Evolutionary conservation across 2,329 filamentous ascomycete genomes (phyloP), one percentile per base, ranked within the genome.

Genomic region (Periconia digitata): DNA sequence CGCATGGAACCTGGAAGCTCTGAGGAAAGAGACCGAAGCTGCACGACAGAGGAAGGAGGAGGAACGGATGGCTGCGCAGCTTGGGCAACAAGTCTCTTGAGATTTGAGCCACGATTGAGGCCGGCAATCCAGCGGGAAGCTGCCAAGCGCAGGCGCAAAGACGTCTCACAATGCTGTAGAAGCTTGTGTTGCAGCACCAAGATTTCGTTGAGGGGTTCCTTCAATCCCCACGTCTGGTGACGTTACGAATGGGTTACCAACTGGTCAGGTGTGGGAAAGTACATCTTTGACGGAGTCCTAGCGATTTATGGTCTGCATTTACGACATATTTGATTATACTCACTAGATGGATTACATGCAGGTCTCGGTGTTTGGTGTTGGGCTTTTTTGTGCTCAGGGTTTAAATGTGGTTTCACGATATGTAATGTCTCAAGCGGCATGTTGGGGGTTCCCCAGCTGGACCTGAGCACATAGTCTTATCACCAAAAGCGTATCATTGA

Each of bases 1-100:
- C 29, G 73, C 75, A 6, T 96, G 86, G 85, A 95, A 96, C 65
- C 73, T 96, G 61, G 86, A 90, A 62, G 90, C 86, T 51, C 74
- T 97, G 69, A 83, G 94, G 50, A 79, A 80, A 63, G 92, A 97
- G 78, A 99, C 94, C 0, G 90, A 96, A 69, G 83, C 81, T 3
- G 67, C 92, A 23, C 79, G 85, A 42, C 79, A 84, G 54, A 80
- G 79, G 76, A 92, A 87, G 71, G 92, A 96, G 72, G 86, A 90
- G 59, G 90, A 95, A 59, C 70, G 83, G 22, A 60, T 85, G 60
- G 65, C 63, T 2, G 59, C 57, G 8, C 44, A 55, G 34, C 23
- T 53, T 37, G 62, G 54, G 8, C 49, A 55, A 22, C 53, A 52
- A 3, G 52, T 55, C 24, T 57, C 62, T 59, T 56, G 55, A 63